Evolutionary conservation across 129 eudicot genomes (phyloP).

Genomic region (Tagetes erecta): DNA sequence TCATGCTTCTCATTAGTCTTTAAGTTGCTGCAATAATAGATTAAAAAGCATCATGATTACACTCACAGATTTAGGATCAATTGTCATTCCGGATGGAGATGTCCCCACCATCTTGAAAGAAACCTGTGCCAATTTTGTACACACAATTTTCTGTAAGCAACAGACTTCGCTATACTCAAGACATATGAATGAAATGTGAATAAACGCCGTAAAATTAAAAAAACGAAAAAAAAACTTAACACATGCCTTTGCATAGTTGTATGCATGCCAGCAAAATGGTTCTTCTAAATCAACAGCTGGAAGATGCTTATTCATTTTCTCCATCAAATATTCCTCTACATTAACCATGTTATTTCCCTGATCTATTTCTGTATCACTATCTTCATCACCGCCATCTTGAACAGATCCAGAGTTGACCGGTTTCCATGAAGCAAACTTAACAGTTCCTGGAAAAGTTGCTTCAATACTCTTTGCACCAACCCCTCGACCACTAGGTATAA

Average conservation of each 20-base stretch:
- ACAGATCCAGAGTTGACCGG: conserved; percentile 43
- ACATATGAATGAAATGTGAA: neutral
- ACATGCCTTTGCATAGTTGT: conserved; percentile 83
- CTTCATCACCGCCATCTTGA: conserved; percentile 61
- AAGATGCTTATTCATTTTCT: conserved; percentile 89
- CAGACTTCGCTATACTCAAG: neutral
- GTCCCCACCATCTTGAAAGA: conserved; percentile 93
- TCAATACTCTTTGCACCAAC: conserved; percentile 84
- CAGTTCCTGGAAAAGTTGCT: conserved; percentile 91
- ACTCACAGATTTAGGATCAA: conserved; percentile 93
- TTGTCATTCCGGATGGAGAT: conserved; percentile 81
- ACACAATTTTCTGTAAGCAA: conserved; percentile 18
- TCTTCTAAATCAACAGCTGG: conserved; percentile 87
- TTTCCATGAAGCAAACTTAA: conserved; percentile 80
- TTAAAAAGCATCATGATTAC: conserved; percentile 16
- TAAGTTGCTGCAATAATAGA: neutral
- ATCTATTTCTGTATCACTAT: conserved; percentile 81
- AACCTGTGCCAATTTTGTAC: conserved; percentile 52
- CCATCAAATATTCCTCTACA: conserved; percentile 78
- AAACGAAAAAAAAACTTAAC: neutral
- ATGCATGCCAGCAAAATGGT: conserved; percentile 96
- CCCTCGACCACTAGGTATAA: conserved; percentile 70
- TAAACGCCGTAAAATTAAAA: neutral
- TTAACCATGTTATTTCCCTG: conserved; percentile 58
- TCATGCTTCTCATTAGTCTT: conserved; percentile 8